Base-by-base conservation (phyloP, 148 eudicot genomes). In the Fagopyrum tataricum region DNA sequence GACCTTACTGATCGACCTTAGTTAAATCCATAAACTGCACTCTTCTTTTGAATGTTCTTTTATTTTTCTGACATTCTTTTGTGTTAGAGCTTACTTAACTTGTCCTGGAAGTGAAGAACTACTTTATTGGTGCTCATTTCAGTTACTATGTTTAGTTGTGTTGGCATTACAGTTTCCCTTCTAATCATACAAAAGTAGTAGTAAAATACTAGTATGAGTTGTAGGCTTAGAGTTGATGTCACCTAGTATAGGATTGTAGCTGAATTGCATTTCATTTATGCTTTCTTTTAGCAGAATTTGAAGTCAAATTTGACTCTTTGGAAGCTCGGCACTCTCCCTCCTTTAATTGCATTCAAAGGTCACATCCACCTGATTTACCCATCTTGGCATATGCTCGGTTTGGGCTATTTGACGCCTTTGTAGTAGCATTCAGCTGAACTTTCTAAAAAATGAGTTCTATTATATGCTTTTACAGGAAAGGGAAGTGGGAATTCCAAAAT, bases 321-420 rank as follows among this genome's bases (percentile, higher is more conserved):
- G 97, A 96, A 90, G 85, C 97, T 96, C 58, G 97, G 99, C 76
- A 96, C 99, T 44, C 84, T 92, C 21, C 99, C 97, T 18, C 99
- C 99, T 64, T 81, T 96, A 78, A 90, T 96, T 72, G 99, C 97
- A 74, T 96, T 96, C 71, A 90, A 77, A 79, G 99, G 99, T 49
- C 89, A 96, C 74, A 90, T 96, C 77, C 92, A 87, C 59, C 83
- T 95, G 4, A 96, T 96, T 39, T 91, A 92, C 74, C 88, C 96
- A 48, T 90, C 95, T 39, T 96, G 99, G 99, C 99, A 96, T 84
- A 81, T 92, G 92, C 95, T 92, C 42, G 97, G 99, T 47, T 79
- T 96, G 82, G 99, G 99, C 75, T 96, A 96, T 79, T 14, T 58
- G 31, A 0, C 2, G 4, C 5, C 2, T n/a, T n/a, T n/a, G 23